Evolutionary conservation across 1,139 yeast species (phyloP).

Genomic region (Tardiomyces depauwii): DNA sequence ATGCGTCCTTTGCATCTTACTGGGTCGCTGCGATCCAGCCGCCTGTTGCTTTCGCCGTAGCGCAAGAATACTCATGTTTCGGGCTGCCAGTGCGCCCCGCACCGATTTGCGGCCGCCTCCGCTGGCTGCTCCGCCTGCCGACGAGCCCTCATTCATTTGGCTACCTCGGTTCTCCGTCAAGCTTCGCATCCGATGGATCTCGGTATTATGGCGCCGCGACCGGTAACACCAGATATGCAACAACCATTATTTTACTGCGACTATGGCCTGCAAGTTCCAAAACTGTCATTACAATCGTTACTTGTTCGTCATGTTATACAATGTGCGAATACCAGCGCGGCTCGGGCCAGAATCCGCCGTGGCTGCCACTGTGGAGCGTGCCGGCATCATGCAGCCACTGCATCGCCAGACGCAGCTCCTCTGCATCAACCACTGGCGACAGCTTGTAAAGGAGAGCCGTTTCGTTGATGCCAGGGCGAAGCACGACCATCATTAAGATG

Average conservation of each 20-base stretch:
- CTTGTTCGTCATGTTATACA: neutral
- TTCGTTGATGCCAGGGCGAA: conserved; percentile 48
- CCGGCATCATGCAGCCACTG: conserved; percentile 45
- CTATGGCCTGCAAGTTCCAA: too few relatives aligned
- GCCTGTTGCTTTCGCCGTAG: neutral
- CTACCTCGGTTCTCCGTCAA: too few relatives aligned
- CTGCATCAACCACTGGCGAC: conserved; percentile 33
- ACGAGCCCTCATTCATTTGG: neutral
- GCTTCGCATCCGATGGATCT: too few relatives aligned
- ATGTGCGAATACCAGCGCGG: conserved; percentile 40
- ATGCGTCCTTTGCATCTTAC: neutral
- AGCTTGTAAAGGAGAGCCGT: conserved; percentile 28
- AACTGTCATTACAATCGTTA: too few relatives aligned
- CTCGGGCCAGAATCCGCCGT: conserved; percentile 38
- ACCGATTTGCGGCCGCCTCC: neutral
- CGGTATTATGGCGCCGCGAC: too few relatives aligned
- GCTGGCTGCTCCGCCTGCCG: neutral
- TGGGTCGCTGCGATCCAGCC: neutral
- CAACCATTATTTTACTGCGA: too few relatives aligned
- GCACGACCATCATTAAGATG: conserved; percentile 38
- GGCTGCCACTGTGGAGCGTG: conserved; percentile 30
- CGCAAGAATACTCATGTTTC: neutral
- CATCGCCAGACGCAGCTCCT: conserved; percentile 41
- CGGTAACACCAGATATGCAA: too few relatives aligned
- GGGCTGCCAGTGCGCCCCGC: neutral